Conservation (phyloP, 1,284 basidiomycete species). For the Taiwanofungus camphoratus region DNA sequence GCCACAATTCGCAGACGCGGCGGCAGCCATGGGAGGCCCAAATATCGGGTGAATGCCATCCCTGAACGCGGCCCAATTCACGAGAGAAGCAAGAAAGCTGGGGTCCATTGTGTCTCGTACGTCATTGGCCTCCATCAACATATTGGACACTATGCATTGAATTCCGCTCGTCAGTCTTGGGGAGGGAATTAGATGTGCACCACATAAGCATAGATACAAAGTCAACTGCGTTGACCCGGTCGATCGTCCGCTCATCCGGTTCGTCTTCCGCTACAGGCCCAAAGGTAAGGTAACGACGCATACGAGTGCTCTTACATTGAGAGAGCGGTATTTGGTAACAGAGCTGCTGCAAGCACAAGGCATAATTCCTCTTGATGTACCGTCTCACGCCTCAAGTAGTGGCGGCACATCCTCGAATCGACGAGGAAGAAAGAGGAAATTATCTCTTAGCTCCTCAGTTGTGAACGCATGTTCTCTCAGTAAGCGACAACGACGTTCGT, state of each 20-base stretch:
- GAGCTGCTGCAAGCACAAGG: constrained; percentile 13
- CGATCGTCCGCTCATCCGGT: neutral
- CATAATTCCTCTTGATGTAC: constrained; percentile 5
- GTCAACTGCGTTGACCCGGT: neutral
- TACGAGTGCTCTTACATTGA: neutral
- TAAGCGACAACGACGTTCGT: too few relatives aligned
- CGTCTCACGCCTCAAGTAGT: too few relatives aligned
- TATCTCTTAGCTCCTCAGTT: too few relatives aligned
- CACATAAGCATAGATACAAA: neutral
- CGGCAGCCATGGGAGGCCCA: neutral
- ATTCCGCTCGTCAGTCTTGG: too few relatives aligned
- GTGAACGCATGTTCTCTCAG: too few relatives aligned
- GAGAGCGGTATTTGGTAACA: neutral
- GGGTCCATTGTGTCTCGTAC: constrained; percentile 15
- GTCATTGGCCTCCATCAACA: neutral
- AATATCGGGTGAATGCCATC: neutral
- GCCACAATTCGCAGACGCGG: neutral
- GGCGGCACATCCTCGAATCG: too few relatives aligned
- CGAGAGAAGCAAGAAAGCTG: constrained; percentile 21
- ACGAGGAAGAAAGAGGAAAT: too few relatives aligned
- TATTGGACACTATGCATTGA: neutral
- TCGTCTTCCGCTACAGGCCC: neutral
- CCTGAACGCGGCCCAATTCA: constrained; percentile 14
- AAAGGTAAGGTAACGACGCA: neutral
- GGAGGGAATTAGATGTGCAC: neutral